Evolutionary conservation across 257 asterid genomes (phyloP), one percentile per base, ranked within the genome.

Genomic region (Coffea canephora): DNA sequence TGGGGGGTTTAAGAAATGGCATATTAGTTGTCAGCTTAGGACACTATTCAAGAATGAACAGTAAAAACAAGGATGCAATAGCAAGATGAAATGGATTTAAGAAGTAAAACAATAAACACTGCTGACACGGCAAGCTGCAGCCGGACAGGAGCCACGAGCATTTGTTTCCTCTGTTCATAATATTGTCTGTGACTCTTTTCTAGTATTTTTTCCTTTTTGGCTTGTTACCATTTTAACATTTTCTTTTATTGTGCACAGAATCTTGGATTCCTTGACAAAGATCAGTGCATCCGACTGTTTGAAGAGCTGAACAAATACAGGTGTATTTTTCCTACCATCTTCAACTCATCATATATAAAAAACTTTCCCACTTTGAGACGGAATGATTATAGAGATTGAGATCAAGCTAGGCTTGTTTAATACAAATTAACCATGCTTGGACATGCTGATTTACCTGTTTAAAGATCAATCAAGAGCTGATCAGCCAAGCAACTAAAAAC

Each of bases 271-370:
- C 96, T 96, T 73, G 67, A 92, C 88, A 94, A 90, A 86, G 93
- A 91, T 50, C 98, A 96, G 83, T 96, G 98, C 84, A 89, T 88
- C 82, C 92, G 66, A 55, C 89, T 96, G 81, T 92, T 96, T 79
- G 97, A 92, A 83, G 99, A 96, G 85, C 90, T 96, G 84, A 94
- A 96, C 91, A 96, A 90, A 59, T 96, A 96, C 95, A 91, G 99
- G 99, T 96, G 83, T 65, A 52, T 57, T 81, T 75, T 55, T 76
- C 79, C 14, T 52, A 57, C 78, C 11, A n/a, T 21, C 54, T 71
- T 77, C 52, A 74, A 27, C 50, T n/a, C 73, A 77, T 73, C 54
- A 66, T 45, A 82, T 82, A 69, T 76, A 34, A 34, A 31, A 23
- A 68, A 55, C 57, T 36, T 9, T 36, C 55, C 41, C 70, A 8